Base-by-base conservation (phyloP, 768 basidiomycete species). In the Pulveroboletus frians region DNA sequence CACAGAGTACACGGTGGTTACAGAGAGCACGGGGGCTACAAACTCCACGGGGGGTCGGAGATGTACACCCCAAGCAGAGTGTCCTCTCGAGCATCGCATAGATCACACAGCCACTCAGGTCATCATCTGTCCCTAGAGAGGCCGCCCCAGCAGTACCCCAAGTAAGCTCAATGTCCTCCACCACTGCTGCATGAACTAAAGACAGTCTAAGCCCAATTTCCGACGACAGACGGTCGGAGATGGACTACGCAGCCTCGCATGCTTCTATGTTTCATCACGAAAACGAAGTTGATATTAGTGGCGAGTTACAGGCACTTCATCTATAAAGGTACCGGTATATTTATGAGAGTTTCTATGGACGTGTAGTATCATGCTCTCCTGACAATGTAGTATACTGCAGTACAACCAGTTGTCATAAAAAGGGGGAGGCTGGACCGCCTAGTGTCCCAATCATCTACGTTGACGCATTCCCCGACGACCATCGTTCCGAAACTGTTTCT, bases 41-140 rank as follows among this genome's bases (percentile, higher is more conserved):
- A 47, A 39, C 20, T 13, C 21, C 51, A 49, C 9, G 60, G 43
- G 23, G 51, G 52, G 32, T 17, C 47, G 39, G 59, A 67, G 21
- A 37, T 41, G 10, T 26, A 49, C 21, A 2, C 46, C 18, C 66
- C 66, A 40, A 15, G 45, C 43, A 62, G 63, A 48, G 50, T 42
- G 26, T 21, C 65, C 32, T 65, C 63, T 40, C 61, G 59, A 50
- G 57, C 56, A 40, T 60, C 68, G 3, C 67, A 68, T 17, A 56
- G 68, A 50, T 14, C 57, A 17, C 40, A 62, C 47, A 55, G 42
- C 17, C 56, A 63, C 44, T 11, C 52, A 2, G 47, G 50, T 44
- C 63, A 63, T 27, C 26, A 63, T 23, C 26, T 53, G 29, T 39
- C 59, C 43, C 34, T 55, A 26, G 55, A 55, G 15, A 56, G 53